Base-by-base conservation (phyloP, 805 yeast species). In the Candida taoyuanica region DNA sequence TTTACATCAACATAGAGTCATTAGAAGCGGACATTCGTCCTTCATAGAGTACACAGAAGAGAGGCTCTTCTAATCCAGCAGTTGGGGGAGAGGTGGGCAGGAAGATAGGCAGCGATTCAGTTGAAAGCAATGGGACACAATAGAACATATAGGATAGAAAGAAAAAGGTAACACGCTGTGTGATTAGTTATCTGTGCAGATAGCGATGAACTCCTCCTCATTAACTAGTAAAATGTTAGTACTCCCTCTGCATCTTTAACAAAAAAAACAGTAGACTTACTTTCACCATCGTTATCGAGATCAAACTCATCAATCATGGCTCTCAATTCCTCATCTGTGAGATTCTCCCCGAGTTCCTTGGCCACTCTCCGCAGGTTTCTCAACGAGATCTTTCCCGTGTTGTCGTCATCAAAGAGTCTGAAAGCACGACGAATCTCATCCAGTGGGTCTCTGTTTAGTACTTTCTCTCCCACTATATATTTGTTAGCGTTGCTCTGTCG, bases 221-320 rank as follows among this genome's bases (percentile, higher is more conserved):
- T 82, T 82, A 49, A 88, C 44, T 40, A 29, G 23, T 16, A 20
- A 5, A 4, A 15, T 28, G 16, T 7, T 12, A 30, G 33, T 36
- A 36, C 21, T 28, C 17, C 5, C 15, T 23, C 73, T 12, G 11
- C 16, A 21, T 21, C 9, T 8, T 21, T 8, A 21, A 11, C 7
- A 11, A 25, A 7, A 21, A 11, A 19, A 5, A 19, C 29, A 36
- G 44, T 39, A 17, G 35, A 52, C 44, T 36, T 25, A 40, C 44
- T 89, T 48, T 85, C 96, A 35, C 98, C 98, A 60, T 93, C 98
- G 39, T 86, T 95, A 58, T 93, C 97, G 36, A 89, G 65, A 63
- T 93, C 99, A 57, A 93, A 93, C 60, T 91, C 98, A 45, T 89
- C 96, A 48, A 93, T 93, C 98, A 93, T 93, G 5, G 97, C 97